A percentile compares a stretch with the other conserved stretches of the same genome.
These are phyloP conservation scores for Paramecium sexaurelia DNA, from an alignment of 73 alveolate genomes.

Conservation along the genomic window DNA sequence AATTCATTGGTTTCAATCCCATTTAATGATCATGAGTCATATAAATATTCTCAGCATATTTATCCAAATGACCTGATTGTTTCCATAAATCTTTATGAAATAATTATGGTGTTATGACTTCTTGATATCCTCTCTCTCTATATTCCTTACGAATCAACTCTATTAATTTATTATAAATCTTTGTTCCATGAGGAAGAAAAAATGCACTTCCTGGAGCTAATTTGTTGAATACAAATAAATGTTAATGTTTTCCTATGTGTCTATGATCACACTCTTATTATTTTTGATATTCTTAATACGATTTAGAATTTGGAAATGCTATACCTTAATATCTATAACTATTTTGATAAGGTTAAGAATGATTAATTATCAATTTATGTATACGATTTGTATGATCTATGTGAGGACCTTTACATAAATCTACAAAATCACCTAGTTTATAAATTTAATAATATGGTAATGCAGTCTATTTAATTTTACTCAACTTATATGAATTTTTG, in stretches of 20 bases:
- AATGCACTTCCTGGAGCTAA: slow-evolving; percentile 99
- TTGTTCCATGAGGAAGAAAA: slow-evolving; percentile 95
- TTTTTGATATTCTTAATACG: slow-evolving; percentile 92
- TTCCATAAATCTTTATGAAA: slow-evolving; percentile 96
- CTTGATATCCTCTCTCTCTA: slow-evolving; percentile 96
- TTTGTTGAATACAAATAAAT: slow-evolving; percentile 91
- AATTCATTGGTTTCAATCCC: slow-evolving; percentile 99
- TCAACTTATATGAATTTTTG: slow-evolving; percentile 97
- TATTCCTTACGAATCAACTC: slow-evolving; percentile 96
- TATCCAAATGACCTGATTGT: slow-evolving; percentile 99
- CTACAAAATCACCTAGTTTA: slow-evolving; percentile 96
- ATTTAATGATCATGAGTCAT: slow-evolving; percentile 94
- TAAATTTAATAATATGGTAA: slow-evolving; percentile 94
- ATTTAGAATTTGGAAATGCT: slow-evolving; percentile 97
- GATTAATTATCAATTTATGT: slow-evolving; percentile 95
- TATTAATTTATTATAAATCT: slow-evolving; percentile 92
- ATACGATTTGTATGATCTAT: slow-evolving; percentile 93
- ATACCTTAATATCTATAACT: slow-evolving; percentile 99
- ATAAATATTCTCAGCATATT: slow-evolving; percentile 98
- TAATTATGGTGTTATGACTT: slow-evolving; percentile 98
- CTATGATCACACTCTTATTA: slow-evolving; percentile 99
- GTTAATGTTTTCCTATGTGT: slow-evolving; percentile 95
- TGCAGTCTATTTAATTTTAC: slow-evolving; percentile 93
- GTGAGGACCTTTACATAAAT: slow-evolving; percentile 99
- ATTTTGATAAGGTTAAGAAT: slow-evolving; percentile 93